phyloP scores from a whole-genome alignment of 306 rosid genomes.

The Cercis canadensis region DNA sequence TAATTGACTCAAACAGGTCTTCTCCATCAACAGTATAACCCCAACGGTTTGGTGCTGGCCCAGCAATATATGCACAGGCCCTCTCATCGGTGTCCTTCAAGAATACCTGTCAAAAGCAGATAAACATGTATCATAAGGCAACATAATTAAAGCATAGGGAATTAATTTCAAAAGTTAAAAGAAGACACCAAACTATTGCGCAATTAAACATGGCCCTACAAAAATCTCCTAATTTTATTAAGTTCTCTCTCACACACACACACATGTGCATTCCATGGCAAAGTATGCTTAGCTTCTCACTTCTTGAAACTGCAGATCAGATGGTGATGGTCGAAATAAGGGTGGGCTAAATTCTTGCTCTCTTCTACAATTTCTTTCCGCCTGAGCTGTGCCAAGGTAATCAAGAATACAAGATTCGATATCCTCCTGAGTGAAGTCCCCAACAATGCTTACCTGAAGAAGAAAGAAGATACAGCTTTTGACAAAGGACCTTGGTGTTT shows the following conservation, averaged over 20 bases:
- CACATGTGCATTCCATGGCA: constrained; percentile 2
- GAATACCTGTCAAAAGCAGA: constrained; percentile 66
- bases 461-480: constrained; percentile 5
- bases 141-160: constrained; percentile 13
- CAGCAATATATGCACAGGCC: constrained; percentile 99
- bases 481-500: constrained; percentile 27
- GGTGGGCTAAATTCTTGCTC: constrained; percentile 60
- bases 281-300: constrained; percentile 57
- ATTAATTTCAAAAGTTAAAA: constrained; percentile 4
- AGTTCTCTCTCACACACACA: constrained; percentile 11
- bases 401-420: constrained; percentile 93
- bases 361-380: constrained; percentile 43
- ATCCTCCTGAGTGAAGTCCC: constrained; percentile 89
- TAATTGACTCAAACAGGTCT: constrained; percentile 67
- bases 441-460: constrained; percentile 85
- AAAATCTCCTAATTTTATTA: neutral
- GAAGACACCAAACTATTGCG: constrained; percentile 6
- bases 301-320: constrained; percentile 87
- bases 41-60: constrained; percentile 99
- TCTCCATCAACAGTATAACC: constrained; percentile 83
- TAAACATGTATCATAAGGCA: constrained; percentile 34
- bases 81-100: constrained; percentile 97
- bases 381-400: constrained; percentile 89
- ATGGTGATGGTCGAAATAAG: constrained; percentile 72
- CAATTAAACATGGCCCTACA: constrained; percentile 8